Evolutionary conservation across 495 filamentous ascomycete species (phyloP), one percentile per base, ranked within the genome.

Genomic region (Lasiosphaeris hirsuta): DNA sequence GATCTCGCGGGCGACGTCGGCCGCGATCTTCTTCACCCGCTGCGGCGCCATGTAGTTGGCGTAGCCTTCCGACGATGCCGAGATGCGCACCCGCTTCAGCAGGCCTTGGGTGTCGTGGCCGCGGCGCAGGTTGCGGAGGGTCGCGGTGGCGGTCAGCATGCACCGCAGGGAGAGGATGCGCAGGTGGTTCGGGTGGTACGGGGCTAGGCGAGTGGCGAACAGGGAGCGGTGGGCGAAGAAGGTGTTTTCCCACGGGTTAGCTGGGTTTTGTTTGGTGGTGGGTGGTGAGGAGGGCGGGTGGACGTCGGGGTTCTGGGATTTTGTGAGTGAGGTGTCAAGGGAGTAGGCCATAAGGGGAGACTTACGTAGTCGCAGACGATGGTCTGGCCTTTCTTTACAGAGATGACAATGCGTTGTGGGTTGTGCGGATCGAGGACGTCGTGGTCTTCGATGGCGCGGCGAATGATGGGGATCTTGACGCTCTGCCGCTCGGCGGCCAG

Each of bases 11-110:
- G 7, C 14, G 14, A 57, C 45, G 34, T 42, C 36, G 4, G 34
- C 3, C 4, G 49, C 38, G 47, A 61, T 57, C 0, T 36, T 30
- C 18, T 18, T 53, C 38, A 61, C 40, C 10, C 59, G 59, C 40
- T 38, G 23, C 7, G 59, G 59, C 2, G 59, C 59, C 59, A 61
- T 61, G 54, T 52, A 61, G 46, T 61, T 61, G 23, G 9, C 33
- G 13, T 57, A 61, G 4, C 30, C 35, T 4, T 51, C 59, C 13
- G 15, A 15, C 0, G 59, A 37, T 9, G 38, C 14, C 30, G 46
- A 39, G 14, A 61, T 41, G 0, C 13, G 54, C 5, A 61, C 37
- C n/a, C 47, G 39, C 35, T 59, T 63, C 43, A 63, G 50, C 10
- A 6, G 42, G 17, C 60, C 60, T 30, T 63, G 60, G 7, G 60